Base-by-base conservation (phyloP, 192 early-diverging fungal genomes). In the Mortierella hygrophila region DNA sequence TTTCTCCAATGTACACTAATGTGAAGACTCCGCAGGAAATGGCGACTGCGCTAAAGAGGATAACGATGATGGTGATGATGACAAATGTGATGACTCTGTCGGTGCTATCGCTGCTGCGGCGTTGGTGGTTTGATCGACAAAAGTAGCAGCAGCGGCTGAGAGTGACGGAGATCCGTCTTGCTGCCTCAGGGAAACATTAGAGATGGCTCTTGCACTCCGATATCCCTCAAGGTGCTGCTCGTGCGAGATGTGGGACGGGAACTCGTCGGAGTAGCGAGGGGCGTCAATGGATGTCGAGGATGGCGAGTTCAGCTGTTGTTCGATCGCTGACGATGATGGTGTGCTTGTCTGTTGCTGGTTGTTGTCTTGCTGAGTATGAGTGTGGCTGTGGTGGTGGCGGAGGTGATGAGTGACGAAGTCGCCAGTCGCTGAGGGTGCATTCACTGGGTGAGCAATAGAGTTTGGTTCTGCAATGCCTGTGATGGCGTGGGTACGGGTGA, bases 261-360 rank as follows among this genome's bases (percentile, higher is more conserved):
- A 77, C 63, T 77, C 76, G 42, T 63, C 65, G 29, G 76, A 77
- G 60, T 77, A 77, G 6, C 76, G 76, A 49, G 76, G 76, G n/a
- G 65, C 37, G 41, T 75, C 73, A 40, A 55, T 13, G 52, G 32
- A 7, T 6, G 38, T 37, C 21, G 35, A n/a, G 0, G 35, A 40
- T 41, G 41, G 38, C 13, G 41, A 20, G 32, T 29, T 40, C 8
- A 68, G 60, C 3, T 32, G 41, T 23, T 68, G 65, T 8, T 46
- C 18, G 57, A 65, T 5, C 23, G 23, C 26, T 7, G n/a, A n/a
- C 2, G n/a, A n/a, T 9, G 41, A 21, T 47, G 41, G 63, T 47
- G 35, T 44, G 29, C 15, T 44, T 26, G 11, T 11, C 23, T 40
- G 38, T 40, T 40, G 38, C 38, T 60, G 57, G n/a, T 60, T 29